These are phyloP conservation scores for Fraxinus dipetala DNA, from an alignment of 305 asterid genomes.

Conservation along the genomic window DNA sequence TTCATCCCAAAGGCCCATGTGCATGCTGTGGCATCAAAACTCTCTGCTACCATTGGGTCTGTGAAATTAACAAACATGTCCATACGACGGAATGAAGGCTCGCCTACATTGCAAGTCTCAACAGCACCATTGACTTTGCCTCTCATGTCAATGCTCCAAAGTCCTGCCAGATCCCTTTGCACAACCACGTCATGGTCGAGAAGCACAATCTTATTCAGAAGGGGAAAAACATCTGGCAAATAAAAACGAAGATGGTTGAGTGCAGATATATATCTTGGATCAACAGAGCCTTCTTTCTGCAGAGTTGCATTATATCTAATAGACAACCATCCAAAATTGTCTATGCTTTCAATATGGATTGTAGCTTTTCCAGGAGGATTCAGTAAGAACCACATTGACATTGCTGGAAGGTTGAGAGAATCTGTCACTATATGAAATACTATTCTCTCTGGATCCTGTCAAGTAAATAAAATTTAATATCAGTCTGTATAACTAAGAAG, in stretches of 20 bases:
- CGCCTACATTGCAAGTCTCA: conserved; percentile 59
- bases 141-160: conserved; percentile 63
- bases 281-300: conserved; percentile 53
- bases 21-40: conserved; percentile 51
- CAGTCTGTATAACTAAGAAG: conserved; percentile 6
- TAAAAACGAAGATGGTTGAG: conserved; percentile 80
- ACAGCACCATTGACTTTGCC: conserved; percentile 88
- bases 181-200: conserved; percentile 93
- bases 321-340: conserved; percentile 51
- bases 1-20: conserved; percentile 96
- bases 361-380: conserved; percentile 77
- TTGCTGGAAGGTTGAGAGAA: conserved; percentile 67
- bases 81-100: background rate
- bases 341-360: conserved; percentile 60
- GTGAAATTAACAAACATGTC: background rate
- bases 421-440: conserved; percentile 83
- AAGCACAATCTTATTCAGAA: conserved; percentile 58
- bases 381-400: conserved; percentile 81
- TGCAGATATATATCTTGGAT: conserved; percentile 59
- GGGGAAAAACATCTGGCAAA: conserved; percentile 75
- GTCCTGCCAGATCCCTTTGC: conserved; percentile 63
- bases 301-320: conserved; percentile 44
- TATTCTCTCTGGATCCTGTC: conserved; percentile 60
- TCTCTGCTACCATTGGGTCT: conserved; percentile 30
- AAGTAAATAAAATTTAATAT: conserved; percentile 18